phyloP scores from a whole-genome alignment of 2,329 filamentous ascomycete species.

The Aureobasidium vineae region DNA sequence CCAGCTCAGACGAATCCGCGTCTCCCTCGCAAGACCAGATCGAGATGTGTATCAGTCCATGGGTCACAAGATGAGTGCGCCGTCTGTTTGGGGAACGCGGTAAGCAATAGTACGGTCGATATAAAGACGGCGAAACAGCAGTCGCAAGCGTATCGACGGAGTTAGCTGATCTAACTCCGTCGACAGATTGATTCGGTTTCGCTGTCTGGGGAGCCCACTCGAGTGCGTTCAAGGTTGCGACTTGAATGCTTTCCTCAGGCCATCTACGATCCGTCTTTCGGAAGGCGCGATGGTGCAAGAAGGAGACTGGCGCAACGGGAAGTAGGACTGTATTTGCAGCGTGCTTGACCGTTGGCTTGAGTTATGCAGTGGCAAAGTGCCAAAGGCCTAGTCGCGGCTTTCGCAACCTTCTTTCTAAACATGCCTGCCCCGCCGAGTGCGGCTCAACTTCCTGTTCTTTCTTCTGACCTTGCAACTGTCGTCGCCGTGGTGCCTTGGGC shows the following conservation, averaged over 20 bases:
- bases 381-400: conserved; percentile 14
- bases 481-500: neutral
- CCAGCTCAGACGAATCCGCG: neutral
- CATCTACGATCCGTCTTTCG: neutral
- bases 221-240: neutral
- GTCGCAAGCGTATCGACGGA: neutral
- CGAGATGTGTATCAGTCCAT: neutral
- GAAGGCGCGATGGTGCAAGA: neutral
- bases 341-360: neutral
- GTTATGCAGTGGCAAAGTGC: conserved; percentile 13
- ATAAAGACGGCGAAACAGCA: neutral
- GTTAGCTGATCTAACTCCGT: neutral
- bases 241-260: neutral
- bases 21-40: neutral
- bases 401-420: conserved; percentile 2
- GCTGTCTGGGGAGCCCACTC: conserved; percentile 2
- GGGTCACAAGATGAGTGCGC: neutral
- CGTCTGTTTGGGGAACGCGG: neutral
- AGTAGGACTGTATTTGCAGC: neutral
- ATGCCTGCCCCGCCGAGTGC: conserved; percentile 14
- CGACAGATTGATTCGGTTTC: neutral
- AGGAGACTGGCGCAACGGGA: neutral
- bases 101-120: neutral
- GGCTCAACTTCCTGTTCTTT: neutral
- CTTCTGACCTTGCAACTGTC: neutral